Conservation (phyloP, 2,329 filamentous ascomycete genomes). For the Trichophyton simii region DNA sequence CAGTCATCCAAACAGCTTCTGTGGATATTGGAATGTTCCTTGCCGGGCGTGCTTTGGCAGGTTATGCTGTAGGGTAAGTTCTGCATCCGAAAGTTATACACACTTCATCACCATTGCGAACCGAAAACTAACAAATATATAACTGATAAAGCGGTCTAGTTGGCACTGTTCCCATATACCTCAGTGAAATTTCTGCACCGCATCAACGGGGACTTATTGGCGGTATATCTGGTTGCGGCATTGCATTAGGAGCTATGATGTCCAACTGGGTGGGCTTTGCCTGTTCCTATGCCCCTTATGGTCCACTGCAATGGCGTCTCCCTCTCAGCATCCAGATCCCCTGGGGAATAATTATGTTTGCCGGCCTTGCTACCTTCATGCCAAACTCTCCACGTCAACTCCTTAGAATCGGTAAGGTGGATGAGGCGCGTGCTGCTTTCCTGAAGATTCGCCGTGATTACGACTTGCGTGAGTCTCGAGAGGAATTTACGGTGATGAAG, state of each 20-base stretch:
- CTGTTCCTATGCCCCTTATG: conserved; percentile 42
- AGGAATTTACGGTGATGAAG: conserved; percentile 45
- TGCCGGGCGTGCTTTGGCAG: conserved; percentile 38
- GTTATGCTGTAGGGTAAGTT: conserved; percentile 35
- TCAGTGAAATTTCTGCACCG: conserved; percentile 42
- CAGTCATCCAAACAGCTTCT: conserved; percentile 42
- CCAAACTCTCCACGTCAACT: conserved; percentile 44
- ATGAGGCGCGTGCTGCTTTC: conserved; percentile 39
- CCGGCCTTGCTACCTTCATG: conserved; percentile 45
- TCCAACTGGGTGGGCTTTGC: conserved; percentile 48
- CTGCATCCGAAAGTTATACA: not conserved
- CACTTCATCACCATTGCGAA: too few relatives aligned
- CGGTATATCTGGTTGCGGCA: conserved; percentile 43
- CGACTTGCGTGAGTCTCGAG: conserved; percentile 31
- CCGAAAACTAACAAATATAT: not conserved
- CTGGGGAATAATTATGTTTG: conserved; percentile 44
- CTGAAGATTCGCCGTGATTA: conserved; percentile 38
- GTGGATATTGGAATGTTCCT: conserved; percentile 45
- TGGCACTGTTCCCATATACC: conserved; percentile 44
- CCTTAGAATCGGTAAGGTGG: conserved; percentile 38
- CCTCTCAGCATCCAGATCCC: conserved; percentile 45
- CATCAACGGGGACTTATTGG: conserved; percentile 41
- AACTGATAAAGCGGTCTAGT: conserved; percentile 31
- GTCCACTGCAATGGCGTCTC: conserved; percentile 42
- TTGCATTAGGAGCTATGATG: conserved; percentile 44